Evolutionary conservation across 495 filamentous ascomycete species (phyloP), one percentile per base, ranked within the genome.

Genomic region (Trichoderma asperelloides): DNA sequence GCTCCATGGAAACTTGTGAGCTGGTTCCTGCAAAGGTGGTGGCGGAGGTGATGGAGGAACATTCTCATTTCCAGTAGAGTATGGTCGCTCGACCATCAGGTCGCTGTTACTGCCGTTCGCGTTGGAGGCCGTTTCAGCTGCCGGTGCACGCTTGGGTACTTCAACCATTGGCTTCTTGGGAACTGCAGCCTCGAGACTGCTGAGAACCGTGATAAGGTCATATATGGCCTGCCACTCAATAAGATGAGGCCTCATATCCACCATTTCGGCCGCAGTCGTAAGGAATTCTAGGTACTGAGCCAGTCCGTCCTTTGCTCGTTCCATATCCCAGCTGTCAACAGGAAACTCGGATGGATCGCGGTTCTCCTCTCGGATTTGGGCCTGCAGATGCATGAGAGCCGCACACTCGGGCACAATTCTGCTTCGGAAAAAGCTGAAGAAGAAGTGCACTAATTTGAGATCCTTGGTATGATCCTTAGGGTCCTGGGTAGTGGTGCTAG

Each of bases 281-380:
- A 97, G 90, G 74, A 96, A 94, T 69, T 97, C 92, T 8, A 97
- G 84, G 75, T 93, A 96, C 74, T 96, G 92, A 65, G 92, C 92
- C 15, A 96, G 87, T 18, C 93, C 93, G 71, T 97, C 84, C 66
- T 83, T 83, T 25, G 84, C 92, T 21, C 93, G 87, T 73, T 97
- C 93, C 88, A 97, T 95, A 72, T 97, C 93, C 93, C 93, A 97
- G 39, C 93, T 84, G 70, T 97, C 95, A 49, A 96, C 87, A 4
- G 93, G 93, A 72, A 96, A 97, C 74, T 96, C 93, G 69, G 91
- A 87, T 0, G 81, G 75, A 40, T 82, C 78, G 30, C 75, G 69
- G 41, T 72, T 66, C 23, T 72, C 73, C 49, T 76, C 76, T 27
- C 90, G 87, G 65, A 96, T 95, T 70, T 96, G 88, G n/a, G 90